Base-by-base conservation (phyloP, 2,329 filamentous ascomycete genomes). In the Cyclaneusma minus region DNA sequence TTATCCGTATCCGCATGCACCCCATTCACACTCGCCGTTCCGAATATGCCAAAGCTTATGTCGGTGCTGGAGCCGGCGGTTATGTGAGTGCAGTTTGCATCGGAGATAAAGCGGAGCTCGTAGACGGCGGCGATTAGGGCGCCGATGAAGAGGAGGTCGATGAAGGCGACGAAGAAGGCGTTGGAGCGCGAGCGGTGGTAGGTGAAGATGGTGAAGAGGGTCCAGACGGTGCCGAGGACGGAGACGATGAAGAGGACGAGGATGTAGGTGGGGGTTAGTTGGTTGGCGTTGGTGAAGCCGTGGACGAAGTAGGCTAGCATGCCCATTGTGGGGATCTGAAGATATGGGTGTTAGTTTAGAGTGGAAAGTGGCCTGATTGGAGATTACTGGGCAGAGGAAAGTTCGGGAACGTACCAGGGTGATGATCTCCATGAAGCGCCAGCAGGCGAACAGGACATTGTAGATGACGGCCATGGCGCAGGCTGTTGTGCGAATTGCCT, bases 221-320 rank as follows among this genome's bases (percentile, higher is more conserved):
- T 54, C 72, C 72, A 78, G 32, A 65, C 67, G 28, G 65, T 57
- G 17, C 57, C 72, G 28, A 78, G 59, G 11, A 72, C 64, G 13
- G 64, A 65, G 33, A 73, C 65, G 54, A 77, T 74, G 60, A 77
- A 77, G 38, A 76, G 58, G 37, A 76, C 55, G 32, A 78, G 64
- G 47, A 76, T 62, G 45, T 65, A 67, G 48, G 60, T 54, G 13
- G 71, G 72, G 1, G 70, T 71, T 27, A 75, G 55, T 33, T 56
- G 44, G 49, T 76, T 74, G 40, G 48, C 42, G 28, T 52, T 44
- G 40, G 64, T 58, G 50, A 67, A 75, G 37, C 60, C 58, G 49
- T 74, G 50, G 36, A 77, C 64, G 45, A 77, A 76, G 56, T 63
- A 76, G 40, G 66, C 61, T 28, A 75, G 63, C 64, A 77, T 74